These are phyloP conservation scores for Pholiota microspora DNA, from an alignment of 768 basidiomycete genomes.

Conservation along the genomic window DNA sequence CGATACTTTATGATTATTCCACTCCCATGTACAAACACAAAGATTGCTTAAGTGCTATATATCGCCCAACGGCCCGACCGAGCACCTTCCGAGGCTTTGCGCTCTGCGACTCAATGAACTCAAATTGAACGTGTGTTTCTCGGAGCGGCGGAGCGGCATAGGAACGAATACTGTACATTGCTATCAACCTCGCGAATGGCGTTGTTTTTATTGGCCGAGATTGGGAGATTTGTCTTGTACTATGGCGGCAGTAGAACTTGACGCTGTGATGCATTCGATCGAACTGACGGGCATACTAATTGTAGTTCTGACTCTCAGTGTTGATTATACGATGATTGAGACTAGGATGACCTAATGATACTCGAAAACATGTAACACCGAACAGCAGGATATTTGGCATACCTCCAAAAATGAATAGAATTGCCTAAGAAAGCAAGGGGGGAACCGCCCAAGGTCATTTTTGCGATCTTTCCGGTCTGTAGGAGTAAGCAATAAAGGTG, in stretches of 20 bases:
- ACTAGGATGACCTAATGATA: slow-evolving; percentile 6
- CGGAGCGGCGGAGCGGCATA: background rate
- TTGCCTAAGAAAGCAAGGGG: background rate
- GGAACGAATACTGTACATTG: background rate
- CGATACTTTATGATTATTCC: background rate
- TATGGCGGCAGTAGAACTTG: no score
- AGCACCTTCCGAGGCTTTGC: background rate
- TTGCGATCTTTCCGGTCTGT: slow-evolving; percentile 9
- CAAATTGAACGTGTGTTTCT: background rate
- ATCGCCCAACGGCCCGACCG: background rate
- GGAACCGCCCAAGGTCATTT: background rate
- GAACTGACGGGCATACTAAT: background rate
- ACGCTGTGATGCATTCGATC: background rate
- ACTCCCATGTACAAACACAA: background rate
- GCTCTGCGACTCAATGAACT: background rate
- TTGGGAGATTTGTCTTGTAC: background rate
- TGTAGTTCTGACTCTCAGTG: background rate
- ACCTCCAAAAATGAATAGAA: background rate
- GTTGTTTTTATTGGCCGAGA: no score
- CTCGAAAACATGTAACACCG: background rate
- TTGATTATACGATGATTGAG: background rate
- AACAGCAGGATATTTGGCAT: background rate
- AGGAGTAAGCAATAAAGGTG: slow-evolving; percentile 1
- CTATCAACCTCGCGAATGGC: no score
- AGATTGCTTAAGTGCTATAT: background rate